Percentiles rank a stretch among this genome's conserved stretches.
These are phyloP conservation scores for Scleroderma citrinum DNA, from an alignment of 768 basidiomycete genomes.

Conservation along the genomic window DNA sequence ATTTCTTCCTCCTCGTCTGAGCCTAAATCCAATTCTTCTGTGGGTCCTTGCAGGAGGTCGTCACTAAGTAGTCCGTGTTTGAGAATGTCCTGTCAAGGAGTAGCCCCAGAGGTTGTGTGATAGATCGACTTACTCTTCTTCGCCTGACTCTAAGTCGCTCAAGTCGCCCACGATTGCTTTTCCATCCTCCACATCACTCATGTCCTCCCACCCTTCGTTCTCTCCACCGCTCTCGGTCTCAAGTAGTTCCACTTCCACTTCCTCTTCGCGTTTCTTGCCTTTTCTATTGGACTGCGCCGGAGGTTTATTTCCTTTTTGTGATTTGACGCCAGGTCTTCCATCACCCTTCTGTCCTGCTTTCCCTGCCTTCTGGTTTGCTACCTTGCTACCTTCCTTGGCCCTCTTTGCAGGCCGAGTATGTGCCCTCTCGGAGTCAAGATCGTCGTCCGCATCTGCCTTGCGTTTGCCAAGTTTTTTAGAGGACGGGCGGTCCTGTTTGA, in stretches of 20 bases:
- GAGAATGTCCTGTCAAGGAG: background rate
- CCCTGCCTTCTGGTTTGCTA: conserved; percentile 15
- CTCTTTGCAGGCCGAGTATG: conserved; percentile 32
- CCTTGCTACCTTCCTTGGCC: conserved; percentile 25
- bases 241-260: conserved; percentile 31
- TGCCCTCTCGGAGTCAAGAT: conserved; percentile 19
- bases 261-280: conserved; percentile 30
- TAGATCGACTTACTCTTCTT: conserved; percentile 38
- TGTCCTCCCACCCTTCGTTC: conserved; percentile 23
- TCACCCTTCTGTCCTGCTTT: conserved; percentile 3
- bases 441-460: conserved; percentile 47
- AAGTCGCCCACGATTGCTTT: conserved; percentile 38
- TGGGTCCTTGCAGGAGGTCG: conserved; percentile 43
- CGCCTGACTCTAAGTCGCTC: conserved; percentile 46
- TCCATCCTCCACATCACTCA: conserved; percentile 36
- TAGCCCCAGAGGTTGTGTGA: background rate
- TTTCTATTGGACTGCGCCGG: conserved; percentile 39
- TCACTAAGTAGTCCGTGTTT: conserved; percentile 31
- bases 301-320: conserved; percentile 49
- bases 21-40: conserved; percentile 59
- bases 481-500: conserved; percentile 30
- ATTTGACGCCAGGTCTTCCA: conserved; percentile 24
- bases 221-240: conserved; percentile 30
- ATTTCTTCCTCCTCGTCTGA: conserved; percentile 52
- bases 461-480: conserved; percentile 67